Evolutionary conservation across 1,139 yeast genomes (phyloP).

Genomic region (Taiozyma sp.): DNA sequence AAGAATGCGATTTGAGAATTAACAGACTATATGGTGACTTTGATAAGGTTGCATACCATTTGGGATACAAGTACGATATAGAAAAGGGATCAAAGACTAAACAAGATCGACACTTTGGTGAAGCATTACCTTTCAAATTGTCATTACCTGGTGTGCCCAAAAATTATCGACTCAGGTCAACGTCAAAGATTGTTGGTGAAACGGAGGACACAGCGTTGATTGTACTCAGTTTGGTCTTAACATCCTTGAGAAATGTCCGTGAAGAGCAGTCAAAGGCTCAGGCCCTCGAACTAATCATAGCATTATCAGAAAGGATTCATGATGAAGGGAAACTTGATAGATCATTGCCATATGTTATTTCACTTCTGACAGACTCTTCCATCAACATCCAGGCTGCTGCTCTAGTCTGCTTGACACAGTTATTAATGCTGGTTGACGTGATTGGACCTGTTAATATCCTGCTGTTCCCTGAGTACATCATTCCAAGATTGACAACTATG

Average conservation of each 20-base stretch:
- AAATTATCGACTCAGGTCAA: slow-evolving; percentile 39
- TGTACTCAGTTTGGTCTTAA: slow-evolving; percentile 56
- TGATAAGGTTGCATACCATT: slow-evolving; percentile 43
- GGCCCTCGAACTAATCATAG: slow-evolving; percentile 74
- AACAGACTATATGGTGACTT: slow-evolving; percentile 54
- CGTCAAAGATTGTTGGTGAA: slow-evolving; percentile 24
- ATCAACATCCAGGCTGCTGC: slow-evolving; percentile 59
- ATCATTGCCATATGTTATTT: slow-evolving; percentile 72
- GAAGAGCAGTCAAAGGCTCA: slow-evolving; percentile 59
- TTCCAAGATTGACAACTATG: slow-evolving; percentile 61
- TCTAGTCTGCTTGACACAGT: slow-evolving; percentile 52
- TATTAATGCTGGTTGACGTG: slow-evolving; percentile 59
- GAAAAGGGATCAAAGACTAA: slow-evolving; percentile 3
- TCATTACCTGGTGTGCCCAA: slow-evolving; percentile 45
- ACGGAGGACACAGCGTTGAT: slow-evolving; percentile 54
- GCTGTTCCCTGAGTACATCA: slow-evolving; percentile 74
- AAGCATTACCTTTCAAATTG: slow-evolving; percentile 36
- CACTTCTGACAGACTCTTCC: slow-evolving; percentile 48
- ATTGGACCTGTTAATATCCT: slow-evolving; percentile 73
- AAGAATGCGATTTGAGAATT: slow-evolving; percentile 56
- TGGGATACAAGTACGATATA: slow-evolving; percentile 38
- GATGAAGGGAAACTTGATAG: slow-evolving; percentile 88
- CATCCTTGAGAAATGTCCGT: slow-evolving; percentile 61
- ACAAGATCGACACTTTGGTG: slow-evolving; percentile 6
- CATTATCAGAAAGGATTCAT: slow-evolving; percentile 68